phyloP scores from a whole-genome alignment of 2,329 filamentous ascomycete species.

The Fusarium sp. region DNA sequence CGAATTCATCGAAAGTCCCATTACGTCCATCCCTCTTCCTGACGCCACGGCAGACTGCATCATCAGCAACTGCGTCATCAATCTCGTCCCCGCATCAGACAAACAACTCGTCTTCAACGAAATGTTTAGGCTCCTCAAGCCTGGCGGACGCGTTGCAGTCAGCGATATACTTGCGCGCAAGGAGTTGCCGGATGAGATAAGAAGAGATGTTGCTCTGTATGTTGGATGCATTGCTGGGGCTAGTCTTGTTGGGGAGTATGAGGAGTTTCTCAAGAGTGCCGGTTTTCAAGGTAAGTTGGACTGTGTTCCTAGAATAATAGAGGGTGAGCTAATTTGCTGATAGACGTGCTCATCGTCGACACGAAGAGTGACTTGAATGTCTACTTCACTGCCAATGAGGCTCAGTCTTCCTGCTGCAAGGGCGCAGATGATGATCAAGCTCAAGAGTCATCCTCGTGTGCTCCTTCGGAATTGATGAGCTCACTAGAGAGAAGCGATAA shows the following conservation, averaged over 20 bases:
- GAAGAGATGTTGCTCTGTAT: conserved; percentile 63
- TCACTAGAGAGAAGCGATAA: rapidly evolving
- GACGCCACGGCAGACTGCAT: conserved; percentile 48
- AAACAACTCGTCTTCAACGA: conserved; percentile 67
- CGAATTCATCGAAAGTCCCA: background rate
- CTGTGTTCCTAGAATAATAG: rapidly evolving
- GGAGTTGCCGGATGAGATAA: conserved; percentile 61
- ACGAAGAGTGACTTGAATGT: background rate
- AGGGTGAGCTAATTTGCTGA: rapidly evolving
- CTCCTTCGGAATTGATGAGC: rapidly evolving
- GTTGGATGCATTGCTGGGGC: conserved; percentile 71
- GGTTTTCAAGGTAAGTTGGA: conserved; percentile 60
- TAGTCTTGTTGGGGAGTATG: conserved; percentile 63
- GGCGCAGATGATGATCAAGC: rapidly evolving
- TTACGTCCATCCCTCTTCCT: background rate
- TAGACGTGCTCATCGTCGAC: background rate
- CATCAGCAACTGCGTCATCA: conserved; percentile 73
- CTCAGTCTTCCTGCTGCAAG: background rate
- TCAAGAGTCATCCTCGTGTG: background rate
- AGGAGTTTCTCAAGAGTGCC: conserved; percentile 60
- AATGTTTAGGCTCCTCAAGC: conserved; percentile 67
- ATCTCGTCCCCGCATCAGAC: conserved; percentile 65
- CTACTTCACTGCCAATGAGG: background rate
- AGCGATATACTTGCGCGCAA: conserved; percentile 67
- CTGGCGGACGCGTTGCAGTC: conserved; percentile 68